Evolutionary conservation across 441 rosid genomes (phyloP).

Genomic region (Erodium trifolium): DNA sequence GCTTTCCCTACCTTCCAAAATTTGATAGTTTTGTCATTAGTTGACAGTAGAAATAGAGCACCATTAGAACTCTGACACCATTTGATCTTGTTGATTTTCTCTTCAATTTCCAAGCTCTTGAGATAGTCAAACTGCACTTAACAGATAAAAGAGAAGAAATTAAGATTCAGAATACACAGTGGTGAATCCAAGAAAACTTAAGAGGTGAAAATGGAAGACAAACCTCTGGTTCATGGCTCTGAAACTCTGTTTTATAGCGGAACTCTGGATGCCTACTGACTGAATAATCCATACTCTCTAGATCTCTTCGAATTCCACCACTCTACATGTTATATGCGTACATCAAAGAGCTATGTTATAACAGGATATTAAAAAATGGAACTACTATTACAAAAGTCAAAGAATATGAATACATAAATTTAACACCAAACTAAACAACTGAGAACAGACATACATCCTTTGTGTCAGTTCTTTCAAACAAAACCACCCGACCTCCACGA

Average conservation of each 20-base stretch:
- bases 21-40: constrained; percentile 78
- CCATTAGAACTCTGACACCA: constrained; percentile 91
- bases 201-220: constrained; percentile 14
- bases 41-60: constrained; percentile 81
- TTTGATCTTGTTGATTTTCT: constrained; percentile 90
- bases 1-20: not conserved
- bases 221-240: constrained; percentile 98
- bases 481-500: constrained; percentile 68
- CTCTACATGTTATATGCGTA: constrained; percentile 35
- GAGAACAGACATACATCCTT: constrained; percentile 27
- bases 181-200: constrained; percentile 9
- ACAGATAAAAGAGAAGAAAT: constrained; percentile 13
- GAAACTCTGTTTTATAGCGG: constrained; percentile 34
- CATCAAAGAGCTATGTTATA: constrained; percentile 16
- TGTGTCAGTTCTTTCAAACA: constrained; percentile 40
- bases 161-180: constrained; percentile 7
- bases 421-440: constrained; percentile 6
- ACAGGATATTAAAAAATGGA: constrained; percentile 9
- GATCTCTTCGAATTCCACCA: constrained; percentile 59
- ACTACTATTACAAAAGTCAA: constrained; percentile 6
- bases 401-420: not conserved
- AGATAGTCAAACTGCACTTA: constrained; percentile 79
- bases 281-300: constrained; percentile 59
- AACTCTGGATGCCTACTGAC: constrained; percentile 69
- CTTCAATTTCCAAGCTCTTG: constrained; percentile 98